phyloP scores from a whole-genome alignment of 352 stramenopile genomes.

The Phytophthora rubi region DNA sequence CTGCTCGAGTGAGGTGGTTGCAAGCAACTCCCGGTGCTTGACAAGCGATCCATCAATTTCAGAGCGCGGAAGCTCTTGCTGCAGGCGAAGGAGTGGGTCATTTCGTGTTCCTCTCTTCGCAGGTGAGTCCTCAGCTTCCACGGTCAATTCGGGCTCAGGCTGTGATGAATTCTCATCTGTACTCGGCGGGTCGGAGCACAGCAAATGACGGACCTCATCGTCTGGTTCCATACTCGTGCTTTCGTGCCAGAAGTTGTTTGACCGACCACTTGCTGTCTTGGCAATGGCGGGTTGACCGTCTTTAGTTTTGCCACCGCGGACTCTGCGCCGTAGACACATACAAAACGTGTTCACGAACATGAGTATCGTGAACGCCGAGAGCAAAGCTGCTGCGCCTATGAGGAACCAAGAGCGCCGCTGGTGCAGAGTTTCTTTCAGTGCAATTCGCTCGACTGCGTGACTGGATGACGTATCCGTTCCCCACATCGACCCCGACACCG shows the following conservation, averaged over 20 bases:
- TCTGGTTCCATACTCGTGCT: slow-evolving; percentile 18
- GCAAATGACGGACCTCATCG: slow-evolving; percentile 29
- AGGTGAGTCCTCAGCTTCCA: slow-evolving; percentile 1
- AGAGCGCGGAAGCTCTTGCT: slow-evolving; percentile 21
- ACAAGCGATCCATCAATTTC: slow-evolving; percentile 24
- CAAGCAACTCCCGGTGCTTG: slow-evolving; percentile 10
- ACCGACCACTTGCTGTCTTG: slow-evolving; percentile 22
- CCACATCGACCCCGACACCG: slow-evolving; percentile 24
- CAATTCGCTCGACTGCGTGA: slow-evolving; percentile 24
- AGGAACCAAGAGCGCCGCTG: slow-evolving; percentile 46
- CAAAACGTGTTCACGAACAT: slow-evolving; percentile 35
- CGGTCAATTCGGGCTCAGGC: slow-evolving; percentile 19
- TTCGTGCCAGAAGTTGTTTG: slow-evolving; percentile 33
- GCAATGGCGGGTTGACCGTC: background rate
- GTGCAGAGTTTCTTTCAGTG: slow-evolving; percentile 39
- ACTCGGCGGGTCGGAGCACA: slow-evolving; percentile 25
- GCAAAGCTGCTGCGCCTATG: slow-evolving; percentile 32
- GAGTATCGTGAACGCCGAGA: slow-evolving; percentile 20
- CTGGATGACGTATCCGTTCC: slow-evolving; percentile 18
- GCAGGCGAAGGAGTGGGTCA: slow-evolving; percentile 23
- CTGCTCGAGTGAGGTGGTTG: background rate
- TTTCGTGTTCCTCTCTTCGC: background rate
- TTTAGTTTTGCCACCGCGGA: slow-evolving; percentile 13
- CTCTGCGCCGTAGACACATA: slow-evolving; percentile 27
- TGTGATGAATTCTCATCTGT: slow-evolving; percentile 18